A percentile compares a stretch with the other conserved stretches of the same genome.
These are phyloP conservation scores for Hygrophoropsis aurantiaca DNA, from an alignment of 768 basidiomycete genomes.

Conservation along the genomic window DNA sequence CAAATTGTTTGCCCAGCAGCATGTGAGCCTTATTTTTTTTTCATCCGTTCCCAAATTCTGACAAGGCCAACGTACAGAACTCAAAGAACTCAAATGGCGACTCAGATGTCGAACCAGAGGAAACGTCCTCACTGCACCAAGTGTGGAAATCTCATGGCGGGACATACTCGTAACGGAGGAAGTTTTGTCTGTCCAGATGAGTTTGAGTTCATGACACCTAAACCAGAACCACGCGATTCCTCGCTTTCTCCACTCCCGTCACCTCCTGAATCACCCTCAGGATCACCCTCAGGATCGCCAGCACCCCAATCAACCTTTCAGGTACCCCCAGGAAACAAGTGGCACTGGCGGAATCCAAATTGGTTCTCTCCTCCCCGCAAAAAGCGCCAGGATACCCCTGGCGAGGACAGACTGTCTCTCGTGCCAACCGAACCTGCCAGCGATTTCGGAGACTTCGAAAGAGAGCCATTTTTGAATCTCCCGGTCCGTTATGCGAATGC, in stretches of 20 bases:
- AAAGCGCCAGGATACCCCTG: conserved; percentile 20
- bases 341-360: conserved; percentile 35
- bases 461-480: too few species aligned
- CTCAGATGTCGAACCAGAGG: conserved; percentile 24
- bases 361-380: conserved; percentile 33
- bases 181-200: conserved; percentile 26
- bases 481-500: too few species aligned
- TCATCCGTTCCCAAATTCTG: conserved; percentile 1
- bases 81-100: conserved; percentile 19
- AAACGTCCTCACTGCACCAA: conserved; percentile 35
- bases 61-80: background rate
- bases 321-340: conserved; percentile 27
- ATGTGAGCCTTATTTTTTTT: conserved; percentile 20
- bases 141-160: conserved; percentile 31
- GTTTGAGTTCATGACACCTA: background rate
- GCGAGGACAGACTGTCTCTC: conserved; percentile 22
- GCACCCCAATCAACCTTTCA: conserved; percentile 16
- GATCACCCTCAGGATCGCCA: conserved; percentile 14
- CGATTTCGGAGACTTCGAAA: conserved; percentile 9
- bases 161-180: conserved; percentile 31
- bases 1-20: conserved; percentile 21
- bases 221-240: conserved; percentile 1
- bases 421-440: conserved; percentile 29
- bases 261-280: conserved; percentile 28
- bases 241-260: conserved; percentile 20